A percentile compares a stretch with the other conserved stretches of the same genome.
Evolutionary conservation across 2,329 filamentous ascomycete genomes (phyloP).

Genomic region (Sporothrix pseudoabietina): DNA sequence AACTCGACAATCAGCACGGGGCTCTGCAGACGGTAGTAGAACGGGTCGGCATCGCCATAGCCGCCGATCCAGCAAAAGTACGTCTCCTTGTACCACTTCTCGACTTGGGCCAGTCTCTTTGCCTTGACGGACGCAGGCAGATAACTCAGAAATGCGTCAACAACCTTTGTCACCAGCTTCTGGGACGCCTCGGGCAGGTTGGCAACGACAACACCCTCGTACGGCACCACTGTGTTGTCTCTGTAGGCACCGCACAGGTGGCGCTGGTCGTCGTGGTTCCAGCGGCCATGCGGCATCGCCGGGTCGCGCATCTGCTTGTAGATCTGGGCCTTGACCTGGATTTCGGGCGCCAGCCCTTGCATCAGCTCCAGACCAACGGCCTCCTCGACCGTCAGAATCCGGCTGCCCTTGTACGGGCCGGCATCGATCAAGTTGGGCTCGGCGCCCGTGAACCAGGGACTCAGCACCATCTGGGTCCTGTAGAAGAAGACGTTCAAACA

Average conservation of each 20-base stretch:
- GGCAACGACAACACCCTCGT: conserved; percentile 64
- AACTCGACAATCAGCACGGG: conserved; percentile 76
- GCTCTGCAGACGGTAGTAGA: conserved; percentile 77
- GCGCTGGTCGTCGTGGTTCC: conserved; percentile 80
- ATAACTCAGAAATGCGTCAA: conserved; percentile 68
- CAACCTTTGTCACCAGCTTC: conserved; percentile 58
- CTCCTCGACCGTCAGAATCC: conserved; percentile 68
- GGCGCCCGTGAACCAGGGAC: conserved; percentile 77
- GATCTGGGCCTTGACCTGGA: conserved; percentile 56
- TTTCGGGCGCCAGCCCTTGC: conserved; percentile 57
- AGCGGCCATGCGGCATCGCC: conserved; percentile 67
- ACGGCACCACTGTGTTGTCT: conserved; percentile 76
- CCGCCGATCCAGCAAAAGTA: conserved; percentile 81
- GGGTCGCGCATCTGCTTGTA: conserved; percentile 65
- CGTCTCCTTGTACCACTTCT: conserved; percentile 65
- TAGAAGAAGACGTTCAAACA: conserved; percentile 72
- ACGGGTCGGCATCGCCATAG: conserved; percentile 66
- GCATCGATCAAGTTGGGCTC: conserved; percentile 75
- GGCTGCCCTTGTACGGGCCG: conserved; percentile 63
- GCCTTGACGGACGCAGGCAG: conserved; percentile 60
- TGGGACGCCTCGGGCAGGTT: conserved; percentile 54
- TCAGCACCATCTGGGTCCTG: conserved; percentile 65
- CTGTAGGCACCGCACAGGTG: conserved; percentile 77
- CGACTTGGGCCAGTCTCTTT: conserved; percentile 57
- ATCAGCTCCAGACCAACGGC: conserved; percentile 67